Percentiles rank a stretch among this genome's conserved stretches.
phyloP scores from a whole-genome alignment of 371 early-diverging fungal species.

The Mortierella sp. region DNA sequence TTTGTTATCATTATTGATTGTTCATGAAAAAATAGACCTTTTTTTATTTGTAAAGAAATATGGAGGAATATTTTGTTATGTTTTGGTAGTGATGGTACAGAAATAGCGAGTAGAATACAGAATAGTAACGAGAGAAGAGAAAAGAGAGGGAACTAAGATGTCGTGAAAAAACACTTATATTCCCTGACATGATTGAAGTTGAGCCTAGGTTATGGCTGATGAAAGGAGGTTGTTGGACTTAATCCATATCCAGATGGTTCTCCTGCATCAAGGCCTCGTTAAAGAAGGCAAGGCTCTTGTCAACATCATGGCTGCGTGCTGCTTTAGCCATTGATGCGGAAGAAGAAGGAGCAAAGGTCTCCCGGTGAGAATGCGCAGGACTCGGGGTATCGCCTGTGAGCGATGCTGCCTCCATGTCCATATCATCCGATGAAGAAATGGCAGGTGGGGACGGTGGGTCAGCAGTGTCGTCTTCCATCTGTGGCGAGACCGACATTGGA shows the following conservation, averaged over 20 bases:
- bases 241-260: conserved; percentile 30
- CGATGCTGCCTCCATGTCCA: conserved; percentile 36
- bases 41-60: not conserved
- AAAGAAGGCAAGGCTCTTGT: conserved; percentile 5
- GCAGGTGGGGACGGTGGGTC: conserved; percentile 33
- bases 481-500: conserved; percentile 12
- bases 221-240: conserved; percentile 39
- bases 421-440: conserved; percentile 33
- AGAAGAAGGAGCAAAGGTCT: not conserved
- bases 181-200: conserved; percentile 37
- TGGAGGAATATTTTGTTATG: not conserved
- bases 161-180: not conserved
- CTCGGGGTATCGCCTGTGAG: conserved; percentile 25
- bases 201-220: no score
- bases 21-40: not conserved
- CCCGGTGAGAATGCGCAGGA: conserved; percentile 31
- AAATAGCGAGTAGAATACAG: not conserved
- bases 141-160: not conserved
- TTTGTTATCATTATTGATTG: not conserved
- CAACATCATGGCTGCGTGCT: not conserved
- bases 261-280: conserved; percentile 2
- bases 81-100: not conserved
- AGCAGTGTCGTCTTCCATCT: conserved; percentile 32
- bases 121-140: not conserved
- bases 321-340: not conserved